Base-by-base conservation (phyloP, 1,139 yeast genomes). In the Taphrina wiesneri region DNA sequence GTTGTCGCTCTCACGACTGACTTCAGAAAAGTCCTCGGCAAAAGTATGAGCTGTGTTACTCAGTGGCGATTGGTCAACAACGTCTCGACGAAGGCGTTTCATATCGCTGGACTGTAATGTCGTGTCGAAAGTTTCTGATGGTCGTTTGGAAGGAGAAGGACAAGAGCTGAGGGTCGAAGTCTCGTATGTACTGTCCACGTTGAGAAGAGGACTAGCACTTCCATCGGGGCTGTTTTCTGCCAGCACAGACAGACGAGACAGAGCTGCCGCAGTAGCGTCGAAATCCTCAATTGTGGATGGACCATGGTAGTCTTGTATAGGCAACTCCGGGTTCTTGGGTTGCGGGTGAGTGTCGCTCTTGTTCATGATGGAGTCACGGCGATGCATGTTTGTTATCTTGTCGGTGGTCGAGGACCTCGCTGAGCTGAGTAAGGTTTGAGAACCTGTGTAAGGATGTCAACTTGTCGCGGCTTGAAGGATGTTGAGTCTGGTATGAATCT, bases 261-360 rank as follows among this genome's bases (percentile, higher is more conserved):
- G 63, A 15, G 63, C 63, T 7, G 63, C 63, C 13, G 63, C 63
- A 11, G 63, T 47, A 3, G 63, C 63, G 26, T 59, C 56, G 49
- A 21, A 59, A 17, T 59, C 63, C 28, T 59, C 56, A 4, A 32
- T 32, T 26, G 56, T 23, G 9, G 43, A 15, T 28, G 41, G 15
- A 6, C 43, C 36, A 34, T 26, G 28, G 21, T 52, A 52, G 15
- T 52, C 56, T n/a, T 30, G 43, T 13, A 52, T 17, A 26, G 53
- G 19, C 11, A 49, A 17, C 1, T 30, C 56, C 41, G 41, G 6
- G 26, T 34, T 52, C 9, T 32, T 49, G 21, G 54, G 23, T n/a
- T 26, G 54, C 9, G 54, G 36, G 11, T 26, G 36, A 28, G 54
- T 30, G 11, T 49, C 54, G 36, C 36, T 49, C 54, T 49, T 30